phyloP scores from a whole-genome alignment of 2,329 filamentous ascomycete genomes.

The Ambrosiella beaveri region DNA sequence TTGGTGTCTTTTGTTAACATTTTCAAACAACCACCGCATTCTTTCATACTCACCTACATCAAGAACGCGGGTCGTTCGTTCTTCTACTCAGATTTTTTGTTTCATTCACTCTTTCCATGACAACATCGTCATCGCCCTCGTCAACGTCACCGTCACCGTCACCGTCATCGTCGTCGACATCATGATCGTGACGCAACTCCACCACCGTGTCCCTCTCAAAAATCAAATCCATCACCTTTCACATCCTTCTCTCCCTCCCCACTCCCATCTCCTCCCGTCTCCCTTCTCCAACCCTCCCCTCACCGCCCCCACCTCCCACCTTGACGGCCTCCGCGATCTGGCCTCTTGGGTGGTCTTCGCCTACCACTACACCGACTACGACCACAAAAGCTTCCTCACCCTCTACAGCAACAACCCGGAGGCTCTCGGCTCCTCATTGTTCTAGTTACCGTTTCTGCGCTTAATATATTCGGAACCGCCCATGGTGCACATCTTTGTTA shows the following conservation, averaged over 20 bases:
- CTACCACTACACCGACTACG: constrained; percentile 28
- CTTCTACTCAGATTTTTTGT: no score
- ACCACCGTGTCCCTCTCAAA: neutral
- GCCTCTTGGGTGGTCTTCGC: constrained; percentile 39
- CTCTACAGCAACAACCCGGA: constrained; percentile 30
- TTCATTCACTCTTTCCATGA: no score
- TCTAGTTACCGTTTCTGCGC: constrained; percentile 36
- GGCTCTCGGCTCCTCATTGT: constrained; percentile 19
- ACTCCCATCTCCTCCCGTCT: constrained; percentile 5
- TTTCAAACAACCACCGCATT: no score
- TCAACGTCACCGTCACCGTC: neutral
- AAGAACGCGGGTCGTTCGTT: no score
- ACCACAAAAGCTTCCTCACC: constrained; percentile 11
- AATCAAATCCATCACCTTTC: neutral
- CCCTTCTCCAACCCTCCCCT: neutral
- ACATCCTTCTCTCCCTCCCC: constrained; percentile 2
- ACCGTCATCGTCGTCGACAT: neutral
- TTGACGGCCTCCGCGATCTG: constrained; percentile 41
- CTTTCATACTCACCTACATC: no score
- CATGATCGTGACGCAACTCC: neutral
- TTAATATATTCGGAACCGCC: constrained; percentile 37
- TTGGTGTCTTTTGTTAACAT: no score
- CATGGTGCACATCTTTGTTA: constrained; percentile 41
- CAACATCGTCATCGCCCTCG: no score
- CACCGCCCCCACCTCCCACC: constrained; percentile 33